Evolutionary conservation across 208 protist species (phyloP).

Genomic region (Porcisia hertigi): DNA sequence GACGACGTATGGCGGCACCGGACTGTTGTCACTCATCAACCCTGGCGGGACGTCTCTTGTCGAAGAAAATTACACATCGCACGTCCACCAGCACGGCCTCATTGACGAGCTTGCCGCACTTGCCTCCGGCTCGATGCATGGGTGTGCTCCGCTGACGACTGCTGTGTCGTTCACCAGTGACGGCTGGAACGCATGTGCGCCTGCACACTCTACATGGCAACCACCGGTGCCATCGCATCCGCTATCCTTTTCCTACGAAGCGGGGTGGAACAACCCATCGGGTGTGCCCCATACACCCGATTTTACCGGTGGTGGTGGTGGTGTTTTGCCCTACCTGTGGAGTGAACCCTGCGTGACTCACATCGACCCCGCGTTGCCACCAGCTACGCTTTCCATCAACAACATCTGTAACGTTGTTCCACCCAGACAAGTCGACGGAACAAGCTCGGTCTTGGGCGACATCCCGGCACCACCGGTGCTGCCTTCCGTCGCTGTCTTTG

Average conservation of each 20-base stretch:
- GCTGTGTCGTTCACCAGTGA: neutral
- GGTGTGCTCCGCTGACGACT: neutral
- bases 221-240: neutral
- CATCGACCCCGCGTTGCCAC: neutral
- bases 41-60: neutral
- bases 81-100: neutral
- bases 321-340: neutral
- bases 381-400: neutral
- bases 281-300: neutral
- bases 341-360: neutral
- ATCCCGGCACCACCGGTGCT: neutral
- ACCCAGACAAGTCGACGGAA: neutral
- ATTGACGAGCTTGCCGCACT: neutral
- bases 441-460: neutral
- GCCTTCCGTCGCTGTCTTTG: slow-evolving; percentile 13
- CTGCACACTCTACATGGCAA: neutral
- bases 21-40: neutral
- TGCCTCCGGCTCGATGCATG: neutral
- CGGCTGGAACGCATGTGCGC: neutral
- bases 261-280: neutral
- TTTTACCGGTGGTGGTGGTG: neutral
- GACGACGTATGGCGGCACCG: neutral
- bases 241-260: neutral
- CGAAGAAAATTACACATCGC: neutral
- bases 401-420: neutral